Conservation (phyloP, 768 basidiomycete species). For the Tulasnella sp. region DNA sequence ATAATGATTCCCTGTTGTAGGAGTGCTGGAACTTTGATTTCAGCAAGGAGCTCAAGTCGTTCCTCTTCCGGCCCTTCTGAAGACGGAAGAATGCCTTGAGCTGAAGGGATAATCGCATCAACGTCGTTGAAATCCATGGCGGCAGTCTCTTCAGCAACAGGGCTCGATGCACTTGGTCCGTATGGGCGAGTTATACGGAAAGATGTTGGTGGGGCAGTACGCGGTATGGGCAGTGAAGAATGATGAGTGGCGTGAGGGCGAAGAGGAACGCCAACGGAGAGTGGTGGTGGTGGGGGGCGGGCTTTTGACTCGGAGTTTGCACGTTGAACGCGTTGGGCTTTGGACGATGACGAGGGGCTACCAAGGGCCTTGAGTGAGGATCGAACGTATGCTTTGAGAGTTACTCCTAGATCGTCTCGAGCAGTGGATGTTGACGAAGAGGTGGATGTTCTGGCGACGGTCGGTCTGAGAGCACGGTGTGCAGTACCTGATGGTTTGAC, state of each 20-base stretch:
- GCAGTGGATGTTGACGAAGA: background rate
- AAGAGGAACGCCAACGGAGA: background rate
- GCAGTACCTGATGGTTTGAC: conserved; percentile 16
- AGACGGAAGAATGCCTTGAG: conserved; percentile 14
- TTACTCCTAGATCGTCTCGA: background rate
- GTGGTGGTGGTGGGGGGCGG: background rate
- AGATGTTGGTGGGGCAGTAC: background rate
- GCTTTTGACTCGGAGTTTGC: conserved; percentile 13
- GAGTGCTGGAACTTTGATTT: conserved; percentile 54
- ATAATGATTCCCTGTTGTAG: conserved; percentile 66
- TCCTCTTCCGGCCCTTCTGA: conserved; percentile 16
- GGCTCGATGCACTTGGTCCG: background rate
- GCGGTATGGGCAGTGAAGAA: background rate
- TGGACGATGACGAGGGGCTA: background rate
- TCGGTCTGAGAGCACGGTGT: background rate
- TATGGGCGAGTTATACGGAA: background rate
- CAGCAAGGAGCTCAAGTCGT: conserved; percentile 32
- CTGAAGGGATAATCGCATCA: background rate
- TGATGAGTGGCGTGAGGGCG: background rate
- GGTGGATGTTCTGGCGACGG: background rate
- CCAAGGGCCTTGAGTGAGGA: background rate
- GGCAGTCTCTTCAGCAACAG: background rate
- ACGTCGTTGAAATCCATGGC: conserved; percentile 9
- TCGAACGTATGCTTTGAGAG: background rate
- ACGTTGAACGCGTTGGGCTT: background rate